phyloP scores from a whole-genome alignment of 495 filamentous ascomycete species.

The Tuber calosporum region DNA sequence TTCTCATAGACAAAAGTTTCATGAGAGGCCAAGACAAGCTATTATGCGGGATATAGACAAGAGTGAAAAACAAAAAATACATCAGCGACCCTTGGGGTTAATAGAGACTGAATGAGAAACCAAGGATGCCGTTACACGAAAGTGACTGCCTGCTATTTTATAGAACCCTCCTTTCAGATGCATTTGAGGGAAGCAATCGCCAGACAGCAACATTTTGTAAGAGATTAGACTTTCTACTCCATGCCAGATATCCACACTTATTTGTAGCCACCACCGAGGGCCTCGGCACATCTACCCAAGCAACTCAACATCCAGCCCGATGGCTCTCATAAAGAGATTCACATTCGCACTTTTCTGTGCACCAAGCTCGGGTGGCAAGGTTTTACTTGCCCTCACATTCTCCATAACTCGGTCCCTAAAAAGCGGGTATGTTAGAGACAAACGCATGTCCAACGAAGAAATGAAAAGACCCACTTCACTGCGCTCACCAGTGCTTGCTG shows the following conservation, averaged over 20 bases:
- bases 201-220: neutral
- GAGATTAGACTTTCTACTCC: neutral
- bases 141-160: neutral
- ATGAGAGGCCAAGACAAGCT: neutral
- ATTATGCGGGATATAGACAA: neutral
- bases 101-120: neutral
- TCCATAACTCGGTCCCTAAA: constrained; percentile 88
- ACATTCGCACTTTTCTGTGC: constrained; percentile 77
- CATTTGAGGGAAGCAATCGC: neutral
- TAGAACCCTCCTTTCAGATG: neutral
- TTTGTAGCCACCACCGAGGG: neutral
- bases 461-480: constrained; percentile 61
- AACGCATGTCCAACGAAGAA: neutral
- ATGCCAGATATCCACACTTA: neutral
- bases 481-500: constrained; percentile 89
- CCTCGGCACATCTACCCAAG: constrained; percentile 52
- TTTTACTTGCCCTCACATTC: constrained; percentile 78
- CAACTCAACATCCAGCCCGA: constrained; percentile 91
- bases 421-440: neutral
- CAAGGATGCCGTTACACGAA: neutral
- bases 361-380: constrained; percentile 75
- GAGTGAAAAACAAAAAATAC: neutral
- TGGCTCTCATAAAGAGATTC: constrained; percentile 96
- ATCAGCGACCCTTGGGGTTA: neutral
- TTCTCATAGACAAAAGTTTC: neutral